phyloP scores from a whole-genome alignment of 257 asterid genomes.

The Scutellaria baicalensis region DNA sequence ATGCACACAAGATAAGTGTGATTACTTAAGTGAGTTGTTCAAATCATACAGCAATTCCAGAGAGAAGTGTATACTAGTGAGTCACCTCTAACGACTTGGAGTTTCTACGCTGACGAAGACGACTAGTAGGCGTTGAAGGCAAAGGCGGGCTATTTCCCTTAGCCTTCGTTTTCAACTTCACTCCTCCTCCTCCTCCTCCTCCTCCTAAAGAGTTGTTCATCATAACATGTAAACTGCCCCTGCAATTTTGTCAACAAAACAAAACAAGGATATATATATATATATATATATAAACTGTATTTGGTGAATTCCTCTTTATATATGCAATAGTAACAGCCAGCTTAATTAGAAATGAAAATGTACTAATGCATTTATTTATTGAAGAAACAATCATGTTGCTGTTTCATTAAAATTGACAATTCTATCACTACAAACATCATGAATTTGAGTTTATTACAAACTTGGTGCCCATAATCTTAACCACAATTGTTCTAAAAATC shows the following conservation, averaged over 20 bases:
- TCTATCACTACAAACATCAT: not conserved
- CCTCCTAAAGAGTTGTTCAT: not conserved
- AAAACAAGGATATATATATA: not conserved
- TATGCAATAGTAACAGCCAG: not conserved
- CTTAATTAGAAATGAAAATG: not conserved
- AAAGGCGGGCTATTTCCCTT: conserved; percentile 35
- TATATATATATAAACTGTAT: too few species aligned
- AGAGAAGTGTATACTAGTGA: not conserved
- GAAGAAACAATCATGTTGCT: not conserved
- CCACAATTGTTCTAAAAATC: not conserved
- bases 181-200: not conserved
- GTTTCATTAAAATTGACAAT: not conserved
- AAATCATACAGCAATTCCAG: not conserved
- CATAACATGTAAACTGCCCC: conserved; percentile 10
- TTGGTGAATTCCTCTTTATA: not conserved
- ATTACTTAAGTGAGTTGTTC: not conserved
- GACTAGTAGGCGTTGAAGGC: conserved; percentile 36
- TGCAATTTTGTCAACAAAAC: not conserved
- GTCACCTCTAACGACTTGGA: conserved; percentile 41
- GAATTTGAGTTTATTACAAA: not conserved
- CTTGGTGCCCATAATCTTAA: not conserved
- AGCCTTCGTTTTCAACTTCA: conserved; percentile 22
- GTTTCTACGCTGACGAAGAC: conserved; percentile 40
- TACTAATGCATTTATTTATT: not conserved
- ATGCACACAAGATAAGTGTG: not conserved